Evolutionary conservation across 75 land plant species (phyloP), one percentile per base, ranked within the genome.

Genomic region (Larix kaempferi): DNA sequence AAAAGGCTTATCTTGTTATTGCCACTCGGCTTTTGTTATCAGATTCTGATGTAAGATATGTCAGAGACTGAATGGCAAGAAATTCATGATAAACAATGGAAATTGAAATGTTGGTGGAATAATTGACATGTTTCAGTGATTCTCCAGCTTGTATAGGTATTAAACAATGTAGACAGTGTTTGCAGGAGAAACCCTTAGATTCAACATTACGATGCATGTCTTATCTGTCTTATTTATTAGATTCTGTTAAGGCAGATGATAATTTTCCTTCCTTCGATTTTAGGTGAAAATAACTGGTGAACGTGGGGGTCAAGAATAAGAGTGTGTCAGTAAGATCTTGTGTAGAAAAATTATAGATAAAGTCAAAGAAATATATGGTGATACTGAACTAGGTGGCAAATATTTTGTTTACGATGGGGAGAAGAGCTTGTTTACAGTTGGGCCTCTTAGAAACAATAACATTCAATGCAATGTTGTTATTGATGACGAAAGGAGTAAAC

Each of bases 381-480:
- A 49, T 5, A 63, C 75, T 54, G 91, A 89, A 62, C 76, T 93
- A 2, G 84, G 73, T 16, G 88, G 87, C 8, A 96, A 96, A 66
- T 75, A 78, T n/a, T 88, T 94, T 72, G 96, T 94, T 1, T 96
- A 93, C 74, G 99, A 96, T 77, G 99, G 99, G 1, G 94, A 96
- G 76, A 91, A 94, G 71, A 87, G 85, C 35, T 78, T 93, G 78
- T 96, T 91, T 73, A 89, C 91, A 19, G 77, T 89, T 33, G 96
- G 96, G 6, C 35, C 87, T 19, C 91, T 96, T 74, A 83, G 89
- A 0, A 81, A 83, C 2, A 85, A 90, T 65, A 84, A 80, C 12
- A 83, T 85, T 15, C 93, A 90, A 61, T 93, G 91, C 60, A 79
- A 80, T 57, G 89, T 96, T 56, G 81, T 91, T 5, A 88, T 96